Percentiles rank a stretch among this genome's conserved stretches.
Conservation (phyloP, 2,329 filamentous ascomycete genomes). For the Pseudopithomyces maydicus region DNA sequence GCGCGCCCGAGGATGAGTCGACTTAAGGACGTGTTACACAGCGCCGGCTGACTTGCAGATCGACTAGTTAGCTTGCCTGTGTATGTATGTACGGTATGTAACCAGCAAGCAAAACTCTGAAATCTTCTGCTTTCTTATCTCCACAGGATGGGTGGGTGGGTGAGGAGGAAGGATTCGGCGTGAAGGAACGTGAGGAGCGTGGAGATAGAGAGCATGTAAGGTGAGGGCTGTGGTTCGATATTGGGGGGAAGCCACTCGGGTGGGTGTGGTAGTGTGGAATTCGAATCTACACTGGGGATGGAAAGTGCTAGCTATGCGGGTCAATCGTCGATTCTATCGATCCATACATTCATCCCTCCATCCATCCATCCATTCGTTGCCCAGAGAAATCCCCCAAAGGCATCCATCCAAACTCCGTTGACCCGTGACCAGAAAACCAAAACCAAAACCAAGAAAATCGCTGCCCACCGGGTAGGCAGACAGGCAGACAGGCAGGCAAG, state of each 20-base stretch:
- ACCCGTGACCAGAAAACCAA: neutral
- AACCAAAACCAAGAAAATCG: neutral
- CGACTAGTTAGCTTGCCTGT: neutral
- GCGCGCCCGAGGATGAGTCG: neutral
- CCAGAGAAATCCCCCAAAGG: neutral
- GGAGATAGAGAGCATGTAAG: too few species aligned
- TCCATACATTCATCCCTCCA: too few species aligned
- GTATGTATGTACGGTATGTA: too few species aligned
- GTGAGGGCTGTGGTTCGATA: too few species aligned
- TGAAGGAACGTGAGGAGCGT: neutral
- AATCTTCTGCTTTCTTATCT: neutral
- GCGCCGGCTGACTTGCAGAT: slow-evolving; percentile 5
- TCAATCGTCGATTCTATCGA: neutral
- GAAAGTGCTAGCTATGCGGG: too few species aligned
- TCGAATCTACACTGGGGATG: too few species aligned
- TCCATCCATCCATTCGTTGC: too few species aligned
- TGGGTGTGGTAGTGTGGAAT: too few species aligned
- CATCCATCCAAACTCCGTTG: neutral
- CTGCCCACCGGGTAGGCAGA: neutral
- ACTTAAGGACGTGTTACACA: slow-evolving; percentile 1
- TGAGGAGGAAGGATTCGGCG: neutral
- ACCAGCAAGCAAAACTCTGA: too few species aligned
- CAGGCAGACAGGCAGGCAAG: too few species aligned
- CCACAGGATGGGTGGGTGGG: neutral
- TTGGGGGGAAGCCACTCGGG: too few species aligned